phyloP scores from a whole-genome alignment of 371 early-diverging fungal genomes.

The Coemansia sp. region DNA sequence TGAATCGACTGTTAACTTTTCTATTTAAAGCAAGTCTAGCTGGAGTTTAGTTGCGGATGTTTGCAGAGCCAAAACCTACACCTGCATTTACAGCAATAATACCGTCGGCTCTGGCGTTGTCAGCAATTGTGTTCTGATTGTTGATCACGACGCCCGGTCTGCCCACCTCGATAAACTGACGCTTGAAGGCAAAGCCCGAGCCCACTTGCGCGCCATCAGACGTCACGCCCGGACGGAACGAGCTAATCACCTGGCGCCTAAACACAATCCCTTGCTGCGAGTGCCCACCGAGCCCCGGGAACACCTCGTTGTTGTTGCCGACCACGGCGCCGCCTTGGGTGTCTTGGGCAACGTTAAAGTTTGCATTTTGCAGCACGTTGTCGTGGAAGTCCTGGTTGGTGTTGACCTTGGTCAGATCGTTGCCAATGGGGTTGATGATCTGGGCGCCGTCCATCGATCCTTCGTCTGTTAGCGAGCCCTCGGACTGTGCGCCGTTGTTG shows the following conservation, averaged over 20 bases:
- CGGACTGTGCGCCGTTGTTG: slow-evolving; percentile 38
- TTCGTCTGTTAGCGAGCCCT: slow-evolving; percentile 24
- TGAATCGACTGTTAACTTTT: no score
- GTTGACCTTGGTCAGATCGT: slow-evolving; percentile 24
- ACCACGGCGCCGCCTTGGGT: slow-evolving; percentile 29
- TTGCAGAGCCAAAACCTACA: no score
- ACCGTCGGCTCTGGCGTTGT: no score
- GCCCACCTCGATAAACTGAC: no score
- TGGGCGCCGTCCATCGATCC: slow-evolving; percentile 29
- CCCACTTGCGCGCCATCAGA: no score
- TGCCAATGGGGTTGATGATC: slow-evolving; percentile 36
- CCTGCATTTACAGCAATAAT: no score
- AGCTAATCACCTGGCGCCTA: slow-evolving; percentile 7
- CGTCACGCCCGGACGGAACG: no score
- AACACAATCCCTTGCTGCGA: slow-evolving; percentile 6
- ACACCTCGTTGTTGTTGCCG: slow-evolving; percentile 36
- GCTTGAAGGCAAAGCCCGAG: no score
- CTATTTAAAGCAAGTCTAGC: no score
- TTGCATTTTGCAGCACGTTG: slow-evolving; percentile 39
- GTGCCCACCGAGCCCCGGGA: not conserved
- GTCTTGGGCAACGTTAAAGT: slow-evolving; percentile 25
- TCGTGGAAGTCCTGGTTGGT: slow-evolving; percentile 35
- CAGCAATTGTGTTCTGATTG: no score
- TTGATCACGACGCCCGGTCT: no score
- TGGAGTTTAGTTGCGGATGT: no score